phyloP scores from a whole-genome alignment of 202 grass and related monocot species.

The Musa balbisiana region DNA sequence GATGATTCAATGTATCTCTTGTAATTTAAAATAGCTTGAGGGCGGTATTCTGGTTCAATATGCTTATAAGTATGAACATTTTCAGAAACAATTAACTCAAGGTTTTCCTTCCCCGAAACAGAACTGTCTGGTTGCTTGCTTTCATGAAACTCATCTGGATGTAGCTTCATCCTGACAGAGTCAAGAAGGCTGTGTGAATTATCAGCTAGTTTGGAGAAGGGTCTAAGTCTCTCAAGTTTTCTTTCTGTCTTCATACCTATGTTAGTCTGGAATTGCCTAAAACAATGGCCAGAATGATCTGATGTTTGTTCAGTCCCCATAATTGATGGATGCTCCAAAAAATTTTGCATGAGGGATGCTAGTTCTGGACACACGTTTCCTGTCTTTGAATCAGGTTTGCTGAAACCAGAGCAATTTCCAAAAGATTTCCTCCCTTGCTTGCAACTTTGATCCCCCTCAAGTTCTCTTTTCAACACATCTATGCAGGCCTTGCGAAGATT shows the following conservation, averaged over 20 bases:
- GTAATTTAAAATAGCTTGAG: conserved; percentile 38
- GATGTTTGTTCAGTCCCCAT: neutral
- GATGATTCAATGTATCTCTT: conserved; percentile 32
- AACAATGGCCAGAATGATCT: neutral
- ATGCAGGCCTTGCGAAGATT: conserved; percentile 2
- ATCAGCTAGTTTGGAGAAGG: neutral
- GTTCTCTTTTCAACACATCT: neutral
- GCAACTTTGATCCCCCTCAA: neutral
- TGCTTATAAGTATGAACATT: neutral
- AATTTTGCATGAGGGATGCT: no score
- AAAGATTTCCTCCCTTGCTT: conserved; percentile 3
- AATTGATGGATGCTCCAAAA: neutral
- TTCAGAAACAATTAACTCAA: neutral
- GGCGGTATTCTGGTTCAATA: conserved; percentile 12
- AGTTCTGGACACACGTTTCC: no score
- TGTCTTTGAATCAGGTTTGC: no score
- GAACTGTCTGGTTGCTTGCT: neutral
- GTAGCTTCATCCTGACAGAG: neutral
- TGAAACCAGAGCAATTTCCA: neutral
- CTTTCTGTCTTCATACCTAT: neutral
- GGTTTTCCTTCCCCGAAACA: neutral
- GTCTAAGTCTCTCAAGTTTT: neutral
- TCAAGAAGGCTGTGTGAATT: neutral
- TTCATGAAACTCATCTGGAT: neutral
- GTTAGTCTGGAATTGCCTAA: neutral